phyloP scores from a whole-genome alignment of 345 rosid genomes.

The Reutealis trisperma region DNA sequence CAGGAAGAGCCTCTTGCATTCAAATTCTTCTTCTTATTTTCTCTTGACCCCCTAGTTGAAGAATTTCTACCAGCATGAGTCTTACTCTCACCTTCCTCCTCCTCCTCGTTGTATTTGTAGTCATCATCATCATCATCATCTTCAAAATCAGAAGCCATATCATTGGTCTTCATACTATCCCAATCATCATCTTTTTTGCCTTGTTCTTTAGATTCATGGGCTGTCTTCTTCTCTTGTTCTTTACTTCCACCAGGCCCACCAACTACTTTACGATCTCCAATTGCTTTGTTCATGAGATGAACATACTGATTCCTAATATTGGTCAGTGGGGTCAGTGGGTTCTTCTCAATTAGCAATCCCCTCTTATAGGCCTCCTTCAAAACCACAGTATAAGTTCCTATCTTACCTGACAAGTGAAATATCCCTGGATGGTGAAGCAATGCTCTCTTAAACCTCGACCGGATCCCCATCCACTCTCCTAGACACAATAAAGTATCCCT shows the following conservation, averaged over 20 bases:
- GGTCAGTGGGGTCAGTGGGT: constrained; percentile 54
- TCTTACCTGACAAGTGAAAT: constrained; percentile 72
- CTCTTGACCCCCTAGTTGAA: background rate
- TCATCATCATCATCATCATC: constrained; percentile 42
- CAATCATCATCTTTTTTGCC: constrained; percentile 32
- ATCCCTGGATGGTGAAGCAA: constrained; percentile 69
- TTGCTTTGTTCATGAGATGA: constrained; percentile 72
- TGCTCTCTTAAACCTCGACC: constrained; percentile 89
- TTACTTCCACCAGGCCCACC: constrained; percentile 38
- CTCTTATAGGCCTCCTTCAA: constrained; percentile 77
- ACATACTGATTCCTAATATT: constrained; percentile 59
- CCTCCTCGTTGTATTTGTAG: constrained; percentile 26
- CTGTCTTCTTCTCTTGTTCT: constrained; percentile 40
- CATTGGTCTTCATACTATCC: constrained; percentile 23
- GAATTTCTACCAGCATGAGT: constrained; percentile 9
- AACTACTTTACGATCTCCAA: constrained; percentile 42
- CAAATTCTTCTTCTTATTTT: constrained; percentile 9
- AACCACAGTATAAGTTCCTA: constrained; percentile 70
- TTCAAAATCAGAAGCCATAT: constrained; percentile 39
- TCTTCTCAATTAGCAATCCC: constrained; percentile 63
- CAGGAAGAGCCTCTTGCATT: constrained; percentile 4
- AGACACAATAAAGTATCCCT: constrained; percentile 55
- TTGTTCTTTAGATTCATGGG: constrained; percentile 31
- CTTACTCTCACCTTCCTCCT: constrained; percentile 30
- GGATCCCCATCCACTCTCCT: constrained; percentile 72